Base-by-base conservation (phyloP, 2,329 filamentous ascomycete genomes). In the Talaromyces sp. region DNA sequence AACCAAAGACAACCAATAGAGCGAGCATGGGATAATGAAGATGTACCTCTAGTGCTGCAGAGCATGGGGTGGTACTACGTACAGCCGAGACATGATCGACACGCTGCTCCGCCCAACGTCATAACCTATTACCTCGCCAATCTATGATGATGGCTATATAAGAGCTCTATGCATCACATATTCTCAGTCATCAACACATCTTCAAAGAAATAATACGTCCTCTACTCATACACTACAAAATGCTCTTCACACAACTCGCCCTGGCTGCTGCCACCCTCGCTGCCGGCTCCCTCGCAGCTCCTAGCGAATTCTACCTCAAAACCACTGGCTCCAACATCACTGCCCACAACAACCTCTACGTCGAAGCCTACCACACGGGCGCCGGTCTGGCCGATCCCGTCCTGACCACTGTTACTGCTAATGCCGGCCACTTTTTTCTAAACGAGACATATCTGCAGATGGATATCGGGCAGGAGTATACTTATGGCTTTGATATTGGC, bases 351-450 rank as follows among this genome's bases (percentile, higher is more conserved):
- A 64, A 75, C 66, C 73, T 78, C 62, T 79, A 75, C 35, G 70
- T 80, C 33, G 72, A 72, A 33, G 69, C 72, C 43, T 80, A 78
- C 67, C 78, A 80, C 70, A 78, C 76, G n/a, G 76, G 75, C 19
- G 78, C 78, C n/a, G 78, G 76, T 14, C 63, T 75, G 33, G 76
- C 73, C 37, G 78, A 79, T 66, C 76, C 76, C 10, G 76, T 78
- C 3, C 70, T 80, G 16, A 69, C 70, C 3, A 45, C 69, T 2
- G 70, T 72, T 24, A 63, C 37, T 1, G 61, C 66, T 1, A 70
- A 47, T 7, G 77, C 75, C 14, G 70, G 66, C 49, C 57, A 67
- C 13, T 71, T 71, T 41, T 77, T 70, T 57, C 50, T 79, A 54
- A 77, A 78, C 50, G 74, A 71, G n/a, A 76, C 76, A 1, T 61